These are phyloP conservation scores for Secale cereale DNA, from an alignment of 176 grass and related monocot genomes.

Conservation along the genomic window DNA sequence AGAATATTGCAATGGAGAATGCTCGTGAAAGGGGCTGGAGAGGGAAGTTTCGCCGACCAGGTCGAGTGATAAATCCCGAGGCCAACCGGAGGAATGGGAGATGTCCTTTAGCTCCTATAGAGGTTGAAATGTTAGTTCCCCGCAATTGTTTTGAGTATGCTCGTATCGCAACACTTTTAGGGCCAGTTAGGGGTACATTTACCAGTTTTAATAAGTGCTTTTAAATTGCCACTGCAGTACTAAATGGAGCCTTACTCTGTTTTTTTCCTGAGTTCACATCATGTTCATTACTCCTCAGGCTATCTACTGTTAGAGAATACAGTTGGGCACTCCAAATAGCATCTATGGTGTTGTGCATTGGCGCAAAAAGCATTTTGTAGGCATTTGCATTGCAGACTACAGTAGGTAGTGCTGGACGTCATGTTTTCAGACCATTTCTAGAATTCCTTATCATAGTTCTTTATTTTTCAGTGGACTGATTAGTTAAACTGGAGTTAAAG, in stretches of 20 bases:
- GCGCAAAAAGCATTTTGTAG: neutral
- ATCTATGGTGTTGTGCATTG: neutral
- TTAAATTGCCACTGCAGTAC: neutral
- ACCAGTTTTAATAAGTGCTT: neutral
- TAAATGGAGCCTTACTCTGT: neutral
- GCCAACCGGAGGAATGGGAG: constrained; percentile 78
- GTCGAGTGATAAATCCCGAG: constrained; percentile 81
- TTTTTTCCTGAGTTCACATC: neutral
- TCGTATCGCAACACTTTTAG: neutral
- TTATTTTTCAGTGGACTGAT: neutral
- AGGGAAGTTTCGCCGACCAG: constrained; percentile 79
- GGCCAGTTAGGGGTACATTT: neutral
- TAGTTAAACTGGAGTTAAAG: neutral
- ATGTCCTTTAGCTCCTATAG: constrained; percentile 84
- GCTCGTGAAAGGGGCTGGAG: constrained; percentile 87
- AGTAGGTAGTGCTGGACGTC: neutral
- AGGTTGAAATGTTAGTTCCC: constrained; percentile 47
- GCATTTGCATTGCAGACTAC: constrained; percentile 7
- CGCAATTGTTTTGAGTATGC: constrained; percentile 7
- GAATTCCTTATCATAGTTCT: neutral
- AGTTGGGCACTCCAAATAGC: neutral
- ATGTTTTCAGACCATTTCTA: constrained; percentile 4
- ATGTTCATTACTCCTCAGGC: neutral
- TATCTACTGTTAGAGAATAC: neutral
- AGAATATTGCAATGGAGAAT: constrained; percentile 75